phyloP scores from a whole-genome alignment of 169 alveolate genomes.

The Cryptosporidium bovis region DNA sequence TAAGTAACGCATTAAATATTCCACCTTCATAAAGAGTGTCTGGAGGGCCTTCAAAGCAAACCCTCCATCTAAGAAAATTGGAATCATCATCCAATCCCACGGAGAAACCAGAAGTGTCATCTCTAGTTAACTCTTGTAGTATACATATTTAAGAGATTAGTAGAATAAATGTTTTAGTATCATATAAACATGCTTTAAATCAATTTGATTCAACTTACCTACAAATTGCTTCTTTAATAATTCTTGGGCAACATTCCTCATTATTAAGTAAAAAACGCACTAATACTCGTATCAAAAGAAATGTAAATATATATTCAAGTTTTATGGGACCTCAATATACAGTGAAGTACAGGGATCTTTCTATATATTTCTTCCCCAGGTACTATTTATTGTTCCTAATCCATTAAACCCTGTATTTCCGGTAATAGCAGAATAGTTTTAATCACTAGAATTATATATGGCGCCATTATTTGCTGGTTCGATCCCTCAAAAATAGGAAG shows the following conservation, averaged over 20 bases:
- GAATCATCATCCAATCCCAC: constrained; percentile 95
- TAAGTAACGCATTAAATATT: constrained; percentile 92
- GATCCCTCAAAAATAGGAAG: no score
- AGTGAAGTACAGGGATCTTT: no score
- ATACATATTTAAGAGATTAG: no score
- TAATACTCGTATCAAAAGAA: no score
- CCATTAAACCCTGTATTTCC: no score
- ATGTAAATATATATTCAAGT: no score
- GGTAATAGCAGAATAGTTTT: no score
- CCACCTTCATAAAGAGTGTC: constrained; percentile 98
- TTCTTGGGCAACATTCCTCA: constrained; percentile 84
- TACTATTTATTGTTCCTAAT: no score
- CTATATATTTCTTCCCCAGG: no score
- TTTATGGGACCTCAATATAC: no score
- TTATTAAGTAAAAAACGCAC: constrained; percentile 17
- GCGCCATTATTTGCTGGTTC: no score
- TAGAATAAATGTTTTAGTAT: neutral
- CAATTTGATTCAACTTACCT: constrained; percentile 73
- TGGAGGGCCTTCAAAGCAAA: constrained; percentile 96
- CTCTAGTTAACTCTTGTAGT: constrained; percentile 84
- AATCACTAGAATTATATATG: no score
- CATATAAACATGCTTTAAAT: neutral
- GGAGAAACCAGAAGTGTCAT: constrained; percentile 90
- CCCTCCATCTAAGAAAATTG: constrained; percentile 93
- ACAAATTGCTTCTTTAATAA: constrained; percentile 83